Percentiles rank a stretch among this genome's conserved stretches.
Evolutionary conservation across 495 filamentous ascomycete species (phyloP).

Genomic region (Amniculicola lignicola): DNA sequence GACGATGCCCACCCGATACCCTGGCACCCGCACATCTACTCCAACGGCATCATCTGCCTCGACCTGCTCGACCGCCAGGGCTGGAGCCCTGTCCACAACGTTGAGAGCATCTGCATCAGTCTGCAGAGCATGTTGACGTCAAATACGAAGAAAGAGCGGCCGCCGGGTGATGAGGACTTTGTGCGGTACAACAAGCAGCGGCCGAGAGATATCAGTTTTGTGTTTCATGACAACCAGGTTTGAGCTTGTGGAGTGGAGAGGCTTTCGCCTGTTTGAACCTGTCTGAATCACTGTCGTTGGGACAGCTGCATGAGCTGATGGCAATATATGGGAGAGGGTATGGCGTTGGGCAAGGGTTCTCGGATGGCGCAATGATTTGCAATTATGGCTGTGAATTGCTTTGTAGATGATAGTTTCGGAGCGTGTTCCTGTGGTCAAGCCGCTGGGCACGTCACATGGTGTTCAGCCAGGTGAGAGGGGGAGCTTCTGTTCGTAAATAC

Average conservation of each 20-base stretch:
- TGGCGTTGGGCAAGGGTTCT: no score
- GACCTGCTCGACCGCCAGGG: conserved; percentile 84
- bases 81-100: conserved; percentile 95
- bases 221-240: conserved; percentile 37
- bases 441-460: no score
- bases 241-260: not conserved
- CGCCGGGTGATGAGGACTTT: conserved; percentile 82
- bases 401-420: no score
- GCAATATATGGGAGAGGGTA: no score
- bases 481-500: no score
- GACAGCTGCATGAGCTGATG: no score
- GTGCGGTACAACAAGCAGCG: conserved; percentile 71
- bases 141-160: conserved; percentile 79
- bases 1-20: conserved; percentile 70
- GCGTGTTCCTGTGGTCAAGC: no score
- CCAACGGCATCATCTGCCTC: conserved; percentile 96
- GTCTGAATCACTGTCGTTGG: no score
- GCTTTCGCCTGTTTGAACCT: no score
- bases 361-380: no score
- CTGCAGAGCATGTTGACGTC: conserved; percentile 97
- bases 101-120: conserved; percentile 95
- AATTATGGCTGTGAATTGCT: no score
- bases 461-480: no score
- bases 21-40: conserved; percentile 96
- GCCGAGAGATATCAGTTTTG: conserved; percentile 81